phyloP scores from a whole-genome alignment of 164 flowering plant genomes.

The Umbilicus rupestris region DNA sequence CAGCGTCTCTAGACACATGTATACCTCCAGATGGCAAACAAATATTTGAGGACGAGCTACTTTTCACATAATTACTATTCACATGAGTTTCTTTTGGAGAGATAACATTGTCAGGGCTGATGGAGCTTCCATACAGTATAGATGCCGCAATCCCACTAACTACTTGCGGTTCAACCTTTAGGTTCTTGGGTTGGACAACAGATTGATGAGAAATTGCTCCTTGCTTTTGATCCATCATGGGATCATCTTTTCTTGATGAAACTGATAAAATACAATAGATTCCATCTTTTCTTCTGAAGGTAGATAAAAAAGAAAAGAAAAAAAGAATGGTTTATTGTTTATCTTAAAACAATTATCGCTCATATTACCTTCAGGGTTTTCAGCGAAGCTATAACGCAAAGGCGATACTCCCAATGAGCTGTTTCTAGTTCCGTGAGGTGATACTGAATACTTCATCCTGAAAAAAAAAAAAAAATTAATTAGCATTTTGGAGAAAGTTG shows the following conservation, averaged over 20 bases:
- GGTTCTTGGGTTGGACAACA: conserved; percentile 11
- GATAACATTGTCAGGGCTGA: conserved; percentile 16
- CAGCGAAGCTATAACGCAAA: conserved; percentile 12
- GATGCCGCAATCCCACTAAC: conserved; percentile 15
- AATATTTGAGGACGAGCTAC: conserved; percentile 20
- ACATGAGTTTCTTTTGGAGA: conserved; percentile 17
- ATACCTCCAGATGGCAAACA: conserved; percentile 21
- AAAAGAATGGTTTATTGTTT: no score
- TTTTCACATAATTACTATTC: conserved; percentile 18
- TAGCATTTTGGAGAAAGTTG: not conserved
- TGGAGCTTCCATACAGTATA: conserved; percentile 13
- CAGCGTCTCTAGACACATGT: conserved; percentile 21
- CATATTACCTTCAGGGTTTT: conserved; percentile 19
- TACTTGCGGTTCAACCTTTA: conserved; percentile 8
- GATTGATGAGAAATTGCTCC: conserved; percentile 11
- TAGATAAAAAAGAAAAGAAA: no score
- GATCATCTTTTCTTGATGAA: no score
- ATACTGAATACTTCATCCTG: not conserved
- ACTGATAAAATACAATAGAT: no score
- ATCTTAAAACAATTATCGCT: no score
- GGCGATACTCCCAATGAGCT: not conserved
- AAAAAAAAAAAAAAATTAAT: not conserved
- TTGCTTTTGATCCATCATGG: no score
- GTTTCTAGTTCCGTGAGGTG: not conserved
- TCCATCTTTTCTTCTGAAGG: no score